Evolutionary conservation across 1,284 basidiomycete species (phyloP).

Genomic region (Papiliotrema flavescens): DNA sequence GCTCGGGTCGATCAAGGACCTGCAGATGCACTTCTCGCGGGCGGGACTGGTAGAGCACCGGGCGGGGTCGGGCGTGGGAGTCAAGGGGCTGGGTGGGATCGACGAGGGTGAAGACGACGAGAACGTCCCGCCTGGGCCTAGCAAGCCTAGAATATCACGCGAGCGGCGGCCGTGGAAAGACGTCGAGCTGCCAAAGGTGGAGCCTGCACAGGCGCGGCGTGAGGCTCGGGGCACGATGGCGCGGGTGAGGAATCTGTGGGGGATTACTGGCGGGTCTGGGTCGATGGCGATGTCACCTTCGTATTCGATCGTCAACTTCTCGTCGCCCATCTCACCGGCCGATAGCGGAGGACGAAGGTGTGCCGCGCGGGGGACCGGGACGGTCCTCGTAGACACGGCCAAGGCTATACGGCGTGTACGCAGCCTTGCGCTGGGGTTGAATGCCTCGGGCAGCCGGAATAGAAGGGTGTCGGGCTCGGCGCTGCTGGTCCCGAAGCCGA

Average conservation of each 20-base stretch:
- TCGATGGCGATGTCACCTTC: slow-evolving; percentile 9
- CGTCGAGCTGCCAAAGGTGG: slow-evolving; percentile 32
- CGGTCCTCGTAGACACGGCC: slow-evolving; percentile 27
- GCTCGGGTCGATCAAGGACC: slow-evolving; percentile 46
- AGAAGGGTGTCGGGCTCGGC: slow-evolving; percentile 12
- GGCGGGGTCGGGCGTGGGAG: slow-evolving; percentile 33
- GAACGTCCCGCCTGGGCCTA: slow-evolving; percentile 12
- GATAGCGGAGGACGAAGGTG: neutral
- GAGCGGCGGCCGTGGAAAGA: slow-evolving; percentile 37
- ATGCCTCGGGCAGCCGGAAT: neutral
- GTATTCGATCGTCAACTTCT: slow-evolving; percentile 1
- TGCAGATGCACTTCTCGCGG: slow-evolving; percentile 43
- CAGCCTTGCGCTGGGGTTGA: slow-evolving; percentile 22
- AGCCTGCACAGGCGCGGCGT: slow-evolving; percentile 21
- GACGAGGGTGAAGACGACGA: slow-evolving; percentile 25
- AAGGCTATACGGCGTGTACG: slow-evolving; percentile 34
- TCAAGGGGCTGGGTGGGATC: slow-evolving; percentile 17
- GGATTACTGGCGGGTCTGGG: slow-evolving; percentile 7
- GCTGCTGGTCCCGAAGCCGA: slow-evolving; percentile 3
- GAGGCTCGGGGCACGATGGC: slow-evolving; percentile 26
- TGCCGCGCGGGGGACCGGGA: neutral
- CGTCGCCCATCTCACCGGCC: slow-evolving; percentile 7
- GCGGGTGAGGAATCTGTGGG: slow-evolving; percentile 21
- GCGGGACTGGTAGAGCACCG: slow-evolving; percentile 32
- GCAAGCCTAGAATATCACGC: no score